Percentiles rank a stretch among this genome's conserved stretches.
Evolutionary conservation across 2,329 filamentous ascomycete species (phyloP).

Genomic region (Apiospora aurea): DNA sequence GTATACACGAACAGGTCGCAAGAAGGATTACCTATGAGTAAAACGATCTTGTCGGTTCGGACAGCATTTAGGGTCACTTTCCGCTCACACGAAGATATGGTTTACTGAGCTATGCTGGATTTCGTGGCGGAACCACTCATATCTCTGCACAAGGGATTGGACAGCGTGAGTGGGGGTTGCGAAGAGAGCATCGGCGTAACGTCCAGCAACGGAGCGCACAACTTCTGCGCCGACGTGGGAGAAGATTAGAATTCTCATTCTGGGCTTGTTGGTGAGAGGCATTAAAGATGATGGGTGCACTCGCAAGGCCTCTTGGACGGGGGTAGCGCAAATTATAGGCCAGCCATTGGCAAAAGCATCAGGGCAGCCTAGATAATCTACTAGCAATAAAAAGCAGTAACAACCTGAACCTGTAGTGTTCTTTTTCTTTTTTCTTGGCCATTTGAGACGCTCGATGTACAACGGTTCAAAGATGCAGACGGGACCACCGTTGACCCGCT

Average conservation of each 20-base stretch:
- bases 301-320: not conserved
- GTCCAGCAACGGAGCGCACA: conserved; percentile 29
- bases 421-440: not conserved
- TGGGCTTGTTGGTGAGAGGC: not conserved
- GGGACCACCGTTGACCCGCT: too few relatives aligned
- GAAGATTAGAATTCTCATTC: not conserved
- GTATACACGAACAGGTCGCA: conserved; percentile 90
- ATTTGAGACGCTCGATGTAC: not conserved
- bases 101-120: conserved; percentile 33
- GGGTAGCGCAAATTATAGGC: not conserved
- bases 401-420: not conserved
- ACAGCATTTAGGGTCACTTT: not conserved
- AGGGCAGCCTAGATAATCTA: not conserved
- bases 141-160: conserved; percentile 35
- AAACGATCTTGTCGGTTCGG: not conserved
- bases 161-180: conserved; percentile 27
- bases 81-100: conserved; percentile 34
- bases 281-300: not conserved
- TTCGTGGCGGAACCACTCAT: conserved; percentile 33
- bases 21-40: conserved; percentile 91
- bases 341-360: not conserved
- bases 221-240: conserved; percentile 28
- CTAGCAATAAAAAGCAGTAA: conserved; percentile 6
- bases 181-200: conserved; percentile 28
- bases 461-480: not conserved